Evolutionary conservation across 208 protist species (phyloP).

Genomic region (Wallacemonas sp.): DNA sequence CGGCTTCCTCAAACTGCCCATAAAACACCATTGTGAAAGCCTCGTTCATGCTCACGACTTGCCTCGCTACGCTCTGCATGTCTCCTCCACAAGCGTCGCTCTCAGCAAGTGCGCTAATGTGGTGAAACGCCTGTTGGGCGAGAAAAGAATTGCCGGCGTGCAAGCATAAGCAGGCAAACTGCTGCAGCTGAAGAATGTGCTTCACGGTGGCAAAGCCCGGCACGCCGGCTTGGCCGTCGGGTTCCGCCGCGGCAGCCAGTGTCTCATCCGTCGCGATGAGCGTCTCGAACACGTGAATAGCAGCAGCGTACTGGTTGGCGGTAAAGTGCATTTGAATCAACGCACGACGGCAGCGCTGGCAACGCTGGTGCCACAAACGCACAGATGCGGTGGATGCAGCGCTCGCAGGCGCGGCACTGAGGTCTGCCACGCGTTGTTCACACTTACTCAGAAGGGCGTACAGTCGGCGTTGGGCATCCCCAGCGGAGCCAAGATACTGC

Average conservation of each 20-base stretch:
- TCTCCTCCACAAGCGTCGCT: not conserved
- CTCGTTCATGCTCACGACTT: slow-evolving; percentile 34
- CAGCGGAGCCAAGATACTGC: slow-evolving; percentile 46
- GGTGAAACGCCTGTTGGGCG: slow-evolving; percentile 29
- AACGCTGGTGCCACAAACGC: slow-evolving; percentile 31
- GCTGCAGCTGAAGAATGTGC: slow-evolving; percentile 35
- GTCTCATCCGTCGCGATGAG: slow-evolving; percentile 32
- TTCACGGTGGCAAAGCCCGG: slow-evolving; percentile 15
- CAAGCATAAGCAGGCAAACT: slow-evolving; percentile 33
- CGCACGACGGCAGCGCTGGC: slow-evolving; percentile 48
- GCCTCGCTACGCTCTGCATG: slow-evolving; percentile 14
- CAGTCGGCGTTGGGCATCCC: slow-evolving; percentile 53
- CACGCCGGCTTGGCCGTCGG: not conserved
- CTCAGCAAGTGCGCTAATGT: slow-evolving; percentile 18
- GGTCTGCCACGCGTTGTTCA: slow-evolving; percentile 17
- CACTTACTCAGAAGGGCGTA: slow-evolving; percentile 57
- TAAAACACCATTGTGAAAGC: slow-evolving; percentile 40
- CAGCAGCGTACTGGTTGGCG: slow-evolving; percentile 50
- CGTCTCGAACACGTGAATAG: slow-evolving; percentile 36
- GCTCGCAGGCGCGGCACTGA: not conserved
- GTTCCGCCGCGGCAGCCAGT: not conserved
- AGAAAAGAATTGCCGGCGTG: slow-evolving; percentile 39
- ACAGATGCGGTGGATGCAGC: not conserved
- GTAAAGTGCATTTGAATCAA: slow-evolving; percentile 63
- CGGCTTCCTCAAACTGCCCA: slow-evolving; percentile 33